These are phyloP conservation scores for Penicillium bialowiezense DNA, from an alignment of 495 filamentous ascomycete species.

Conservation along the genomic window DNA sequence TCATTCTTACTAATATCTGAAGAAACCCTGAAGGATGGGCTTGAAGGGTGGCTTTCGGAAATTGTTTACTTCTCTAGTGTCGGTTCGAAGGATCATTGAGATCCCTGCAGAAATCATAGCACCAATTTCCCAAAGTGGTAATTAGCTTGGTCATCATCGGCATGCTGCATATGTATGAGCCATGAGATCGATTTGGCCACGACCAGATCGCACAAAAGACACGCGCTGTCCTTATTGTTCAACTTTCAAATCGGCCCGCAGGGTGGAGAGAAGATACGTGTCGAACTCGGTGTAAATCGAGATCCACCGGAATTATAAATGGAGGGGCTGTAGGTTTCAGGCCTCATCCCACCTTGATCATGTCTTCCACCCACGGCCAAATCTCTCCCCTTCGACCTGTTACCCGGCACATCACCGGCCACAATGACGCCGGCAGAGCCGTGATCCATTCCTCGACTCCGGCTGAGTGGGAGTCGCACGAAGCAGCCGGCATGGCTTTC, in stretches of 20 bases:
- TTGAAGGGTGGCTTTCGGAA: no score
- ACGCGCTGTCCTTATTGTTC: background rate
- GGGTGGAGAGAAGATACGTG: background rate
- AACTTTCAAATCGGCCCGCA: background rate
- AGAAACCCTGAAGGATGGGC: no score
- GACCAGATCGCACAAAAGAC: background rate
- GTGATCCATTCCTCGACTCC: constrained; percentile 28
- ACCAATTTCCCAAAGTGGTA: background rate
- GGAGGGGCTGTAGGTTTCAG: background rate
- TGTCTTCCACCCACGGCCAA: constrained; percentile 16
- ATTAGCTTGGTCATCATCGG: background rate
- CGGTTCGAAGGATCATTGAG: no score
- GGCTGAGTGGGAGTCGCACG: constrained; percentile 16
- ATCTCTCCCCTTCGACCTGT: constrained; percentile 29
- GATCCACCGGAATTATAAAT: background rate
- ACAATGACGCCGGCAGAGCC: constrained; percentile 32
- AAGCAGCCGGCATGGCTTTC: constrained; percentile 25
- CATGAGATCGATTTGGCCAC: background rate
- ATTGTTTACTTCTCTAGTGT: no score
- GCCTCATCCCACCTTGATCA: background rate
- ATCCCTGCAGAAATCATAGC: background rate
- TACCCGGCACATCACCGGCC: constrained; percentile 41
- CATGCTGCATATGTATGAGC: background rate
- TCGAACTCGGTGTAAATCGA: background rate
- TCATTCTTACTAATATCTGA: no score